Evolutionary conservation across 1,284 basidiomycete species (phyloP), one percentile per base, ranked within the genome.

Genomic region (Wallemia ichthyophaga): DNA sequence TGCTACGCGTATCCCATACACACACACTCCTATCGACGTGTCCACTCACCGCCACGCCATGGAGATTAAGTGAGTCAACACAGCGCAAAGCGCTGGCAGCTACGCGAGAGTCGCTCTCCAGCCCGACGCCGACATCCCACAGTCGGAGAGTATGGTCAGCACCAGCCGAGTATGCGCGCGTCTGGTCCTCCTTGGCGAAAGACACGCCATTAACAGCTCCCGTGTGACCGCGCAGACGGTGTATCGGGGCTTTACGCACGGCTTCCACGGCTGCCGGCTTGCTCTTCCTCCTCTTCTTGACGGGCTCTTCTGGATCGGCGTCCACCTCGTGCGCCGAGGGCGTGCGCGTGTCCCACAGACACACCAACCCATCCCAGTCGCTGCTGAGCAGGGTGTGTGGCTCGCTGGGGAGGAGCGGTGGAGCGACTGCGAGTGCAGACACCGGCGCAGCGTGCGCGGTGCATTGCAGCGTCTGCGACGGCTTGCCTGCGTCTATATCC

Each of bases 341-440:
- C 32, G 23, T 5, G 58, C 25, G 11, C 94, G 15, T 27, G 25
- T 56, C 55, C 55, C 55, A 56, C 7, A 91, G 65, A 2, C 86
- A 83, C 58, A 94, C 75, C 21, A 82, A 71, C 2, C 76, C 74
- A 65, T 89, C 86, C 83, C 84, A 87, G 0, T 80, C 81, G 0
- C 80, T 75, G 0, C 82, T 83, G 27, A 88, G 71, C 24, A 89
- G 70, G 60, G 78, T 76, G 25, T 59, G 27, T 13, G 28, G 31
- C 19, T 31, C 53, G 1, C 73, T 71, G 1, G 80, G 80, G 3
- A 53, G 48, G 0, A 73, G 66, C 1, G 71, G 58, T 64, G 78
- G 76, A 1, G 76, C 67, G 0, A 78, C 66, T 25, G 64, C 60
- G 57, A 88, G 73, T 15, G 78, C 79, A 0, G 85, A 81, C 53